phyloP scores from a whole-genome alignment of 2,329 filamentous ascomycete genomes.

The Colletotrichum orchidophilum region DNA sequence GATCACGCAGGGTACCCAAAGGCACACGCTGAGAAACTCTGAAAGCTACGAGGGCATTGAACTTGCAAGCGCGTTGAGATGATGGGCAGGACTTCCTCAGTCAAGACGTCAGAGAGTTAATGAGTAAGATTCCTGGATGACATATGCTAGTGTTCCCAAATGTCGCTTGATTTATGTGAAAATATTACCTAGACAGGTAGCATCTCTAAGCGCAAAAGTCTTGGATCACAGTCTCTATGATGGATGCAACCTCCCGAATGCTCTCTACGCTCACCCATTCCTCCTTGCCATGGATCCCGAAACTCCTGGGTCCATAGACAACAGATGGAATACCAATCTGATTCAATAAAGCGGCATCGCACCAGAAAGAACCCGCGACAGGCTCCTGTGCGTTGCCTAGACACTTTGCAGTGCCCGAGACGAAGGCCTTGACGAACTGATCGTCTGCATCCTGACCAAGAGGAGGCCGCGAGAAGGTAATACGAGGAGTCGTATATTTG shows the following conservation, averaged over 20 bases:
- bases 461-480: slow-evolving; percentile 53
- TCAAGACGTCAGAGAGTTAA: background rate
- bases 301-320: slow-evolving; percentile 56
- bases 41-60: background rate
- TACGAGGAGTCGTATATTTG: slow-evolving; percentile 47
- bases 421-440: slow-evolving; percentile 25
- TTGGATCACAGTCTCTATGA: slow-evolving; percentile 39
- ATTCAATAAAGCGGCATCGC: slow-evolving; percentile 58
- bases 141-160: background rate
- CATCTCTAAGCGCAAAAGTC: slow-evolving; percentile 40
- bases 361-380: slow-evolving; percentile 53
- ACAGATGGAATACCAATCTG: slow-evolving; percentile 55
- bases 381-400: slow-evolving; percentile 41
- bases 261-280: slow-evolving; percentile 60
- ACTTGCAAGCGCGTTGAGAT: background rate
- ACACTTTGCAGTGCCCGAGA: slow-evolving; percentile 34
- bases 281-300: slow-evolving; percentile 59
- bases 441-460: slow-evolving; percentile 47
- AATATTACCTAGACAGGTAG: background rate
- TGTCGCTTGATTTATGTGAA: background rate
- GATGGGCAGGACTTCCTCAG: no score
- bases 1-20: background rate
- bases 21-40: background rate
- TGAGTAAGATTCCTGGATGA: background rate
- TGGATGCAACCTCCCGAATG: slow-evolving; percentile 44